Conservation (phyloP, 768 basidiomycete genomes). For the Lentinula guzmanii region DNA sequence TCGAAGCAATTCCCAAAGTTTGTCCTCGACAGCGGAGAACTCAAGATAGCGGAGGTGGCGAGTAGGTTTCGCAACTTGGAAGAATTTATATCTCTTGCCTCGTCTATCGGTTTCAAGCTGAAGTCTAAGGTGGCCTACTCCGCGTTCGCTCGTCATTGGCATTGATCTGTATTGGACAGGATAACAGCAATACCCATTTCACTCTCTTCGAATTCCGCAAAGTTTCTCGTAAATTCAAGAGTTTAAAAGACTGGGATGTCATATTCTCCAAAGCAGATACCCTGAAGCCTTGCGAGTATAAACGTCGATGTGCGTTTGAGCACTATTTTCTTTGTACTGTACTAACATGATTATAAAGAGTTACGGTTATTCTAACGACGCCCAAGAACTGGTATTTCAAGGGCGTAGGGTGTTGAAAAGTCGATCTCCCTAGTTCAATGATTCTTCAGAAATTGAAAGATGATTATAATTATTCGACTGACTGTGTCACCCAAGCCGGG, state of each 20-base stretch:
- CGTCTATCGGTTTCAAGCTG: conserved; percentile 68
- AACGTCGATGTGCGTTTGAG: conserved; percentile 49
- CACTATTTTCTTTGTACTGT: neutral
- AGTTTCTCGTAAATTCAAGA: conserved; percentile 35
- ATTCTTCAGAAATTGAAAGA: neutral
- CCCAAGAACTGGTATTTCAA: conserved; percentile 10
- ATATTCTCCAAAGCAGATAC: conserved; percentile 47
- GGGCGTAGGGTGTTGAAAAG: conserved; percentile 67
- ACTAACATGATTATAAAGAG: neutral
- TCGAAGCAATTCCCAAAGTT: neutral
- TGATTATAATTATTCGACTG: conserved; percentile 20
- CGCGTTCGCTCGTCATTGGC: neutral
- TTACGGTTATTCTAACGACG: neutral
- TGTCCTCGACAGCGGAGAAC: conserved; percentile 51
- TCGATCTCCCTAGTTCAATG: conserved; percentile 63
- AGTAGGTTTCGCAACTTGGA: conserved; percentile 72
- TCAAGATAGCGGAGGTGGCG: conserved; percentile 86
- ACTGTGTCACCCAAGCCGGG: conserved; percentile 92
- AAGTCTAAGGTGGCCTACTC: conserved; percentile 49
- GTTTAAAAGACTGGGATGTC: conserved; percentile 54
- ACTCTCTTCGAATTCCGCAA: conserved; percentile 79
- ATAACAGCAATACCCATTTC: conserved; percentile 81
- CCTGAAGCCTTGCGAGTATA: conserved; percentile 91
- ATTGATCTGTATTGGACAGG: conserved; percentile 35
- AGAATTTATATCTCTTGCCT: conserved; percentile 59